A percentile compares a stretch with the other conserved stretches of the same genome.
These are phyloP conservation scores for Pythium periplocum DNA, from an alignment of 352 stramenopile species.

Conservation along the genomic window DNA sequence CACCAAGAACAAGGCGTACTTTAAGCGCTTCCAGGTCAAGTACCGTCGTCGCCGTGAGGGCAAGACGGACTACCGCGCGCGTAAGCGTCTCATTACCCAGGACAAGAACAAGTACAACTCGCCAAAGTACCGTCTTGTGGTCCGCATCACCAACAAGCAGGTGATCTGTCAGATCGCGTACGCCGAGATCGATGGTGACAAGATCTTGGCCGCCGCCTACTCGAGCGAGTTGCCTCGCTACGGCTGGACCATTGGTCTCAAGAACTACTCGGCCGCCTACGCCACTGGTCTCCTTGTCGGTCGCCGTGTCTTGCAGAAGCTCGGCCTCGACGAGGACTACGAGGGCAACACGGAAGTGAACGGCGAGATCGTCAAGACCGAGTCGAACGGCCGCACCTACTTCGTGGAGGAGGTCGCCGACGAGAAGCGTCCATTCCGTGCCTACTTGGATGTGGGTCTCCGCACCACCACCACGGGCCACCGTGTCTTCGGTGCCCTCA, in stretches of 20 bases:
- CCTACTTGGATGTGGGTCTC: constrained; percentile 97
- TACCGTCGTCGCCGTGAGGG: constrained; percentile 97
- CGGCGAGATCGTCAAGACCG: constrained; percentile 93
- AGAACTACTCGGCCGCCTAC: constrained; percentile 99
- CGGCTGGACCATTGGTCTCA: constrained; percentile 95
- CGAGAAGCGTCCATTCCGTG: constrained; percentile 96
- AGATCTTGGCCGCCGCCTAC: constrained; percentile 91
- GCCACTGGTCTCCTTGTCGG: constrained; percentile 94
- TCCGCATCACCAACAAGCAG: constrained; percentile 95
- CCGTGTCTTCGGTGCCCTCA: constrained; percentile 98
- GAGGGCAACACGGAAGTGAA: constrained; percentile 96
- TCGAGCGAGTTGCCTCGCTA: constrained; percentile 97
- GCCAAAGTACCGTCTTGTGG: constrained; percentile 97
- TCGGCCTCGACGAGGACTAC: constrained; percentile 98
- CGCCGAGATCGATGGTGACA: constrained; percentile 97
- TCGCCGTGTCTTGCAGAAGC: constrained; percentile 96
- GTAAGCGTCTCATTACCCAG: constrained; percentile 97
- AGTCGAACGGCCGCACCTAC: constrained; percentile 96
- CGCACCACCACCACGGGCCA: constrained; percentile 96
- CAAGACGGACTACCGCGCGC: constrained; percentile 99
- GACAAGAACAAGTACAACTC: constrained; percentile 99
- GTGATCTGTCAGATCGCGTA: constrained; percentile 99
- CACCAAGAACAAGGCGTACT: constrained; percentile 99
- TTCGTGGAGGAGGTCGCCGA: constrained; percentile 99
- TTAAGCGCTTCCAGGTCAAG: constrained; percentile 99